Evolutionary conservation across 345 rosid genomes (phyloP).

Genomic region (Syzygium aqueum): DNA sequence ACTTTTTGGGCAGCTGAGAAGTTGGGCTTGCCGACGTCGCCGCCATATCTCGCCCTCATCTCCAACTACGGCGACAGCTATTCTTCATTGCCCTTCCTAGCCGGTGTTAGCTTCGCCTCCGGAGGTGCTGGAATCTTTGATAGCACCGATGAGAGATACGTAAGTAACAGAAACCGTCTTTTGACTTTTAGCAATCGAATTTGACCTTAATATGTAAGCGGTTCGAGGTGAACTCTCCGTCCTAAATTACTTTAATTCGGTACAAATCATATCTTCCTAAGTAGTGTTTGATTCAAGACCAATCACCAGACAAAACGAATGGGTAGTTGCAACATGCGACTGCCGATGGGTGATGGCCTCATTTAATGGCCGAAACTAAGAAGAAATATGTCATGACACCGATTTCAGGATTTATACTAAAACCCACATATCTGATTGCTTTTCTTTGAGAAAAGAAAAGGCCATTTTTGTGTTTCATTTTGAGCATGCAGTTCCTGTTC

Average conservation of each 20-base stretch:
- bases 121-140: conserved; percentile 23
- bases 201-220: not conserved
- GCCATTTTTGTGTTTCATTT: not conserved
- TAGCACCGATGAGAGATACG: conserved; percentile 2
- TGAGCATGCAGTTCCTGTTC: not conserved
- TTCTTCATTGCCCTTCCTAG: conserved; percentile 5
- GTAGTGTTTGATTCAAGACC: not conserved
- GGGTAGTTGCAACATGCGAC: not conserved
- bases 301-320: not conserved
- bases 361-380: not conserved
- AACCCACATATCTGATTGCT: not conserved
- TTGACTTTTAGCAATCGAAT: not conserved
- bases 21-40: conserved; percentile 45
- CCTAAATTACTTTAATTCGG: not conserved
- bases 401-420: not conserved
- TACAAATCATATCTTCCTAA: not conserved
- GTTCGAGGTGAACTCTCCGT: not conserved
- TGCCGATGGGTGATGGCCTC: not conserved
- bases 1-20: conserved; percentile 41
- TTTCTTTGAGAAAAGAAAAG: not conserved
- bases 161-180: not conserved
- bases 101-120: conserved; percentile 61
- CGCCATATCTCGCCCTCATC: conserved; percentile 40
- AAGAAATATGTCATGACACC: not conserved
- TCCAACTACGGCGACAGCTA: not conserved